phyloP scores from a whole-genome alignment of 441 rosid species.

The Daphne laureola region DNA sequence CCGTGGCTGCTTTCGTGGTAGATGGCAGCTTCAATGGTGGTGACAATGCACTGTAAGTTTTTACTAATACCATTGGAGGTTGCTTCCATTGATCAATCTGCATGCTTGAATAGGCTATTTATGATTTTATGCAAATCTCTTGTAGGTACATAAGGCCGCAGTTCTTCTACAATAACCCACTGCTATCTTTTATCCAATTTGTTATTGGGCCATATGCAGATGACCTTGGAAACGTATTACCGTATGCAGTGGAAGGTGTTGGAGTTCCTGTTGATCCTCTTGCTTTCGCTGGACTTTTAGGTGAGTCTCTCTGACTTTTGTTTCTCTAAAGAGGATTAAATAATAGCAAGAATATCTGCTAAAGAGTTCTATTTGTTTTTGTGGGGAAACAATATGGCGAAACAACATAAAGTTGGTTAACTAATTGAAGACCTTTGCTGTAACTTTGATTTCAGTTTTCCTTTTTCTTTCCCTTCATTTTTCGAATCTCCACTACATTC shows the following conservation, averaged over 20 bases:
- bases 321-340: background rate
- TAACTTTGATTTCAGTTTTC: too few species aligned
- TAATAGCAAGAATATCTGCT: too few species aligned
- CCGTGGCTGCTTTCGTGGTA: slow-evolving; percentile 60
- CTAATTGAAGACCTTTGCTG: too few species aligned
- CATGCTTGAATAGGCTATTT: background rate
- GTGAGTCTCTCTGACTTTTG: slow-evolving; percentile 21
- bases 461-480: too few species aligned
- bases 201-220: slow-evolving; percentile 82
- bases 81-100: background rate
- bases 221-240: slow-evolving; percentile 85
- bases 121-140: slow-evolving; percentile 1
- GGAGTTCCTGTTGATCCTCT: slow-evolving; percentile 93
- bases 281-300: slow-evolving; percentile 91
- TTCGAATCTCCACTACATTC: too few species aligned
- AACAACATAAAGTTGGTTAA: too few species aligned
- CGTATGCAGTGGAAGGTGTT: slow-evolving; percentile 83
- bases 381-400: too few species aligned
- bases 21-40: slow-evolving; percentile 91
- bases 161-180: slow-evolving; percentile 77
- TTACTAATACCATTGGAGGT: background rate
- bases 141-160: slow-evolving; percentile 84
- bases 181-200: slow-evolving; percentile 73
- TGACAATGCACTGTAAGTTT: slow-evolving; percentile 82
- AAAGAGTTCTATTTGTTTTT: too few species aligned